Base-by-base conservation (phyloP, 768 basidiomycete genomes). In the Calocybe gangraenosa region DNA sequence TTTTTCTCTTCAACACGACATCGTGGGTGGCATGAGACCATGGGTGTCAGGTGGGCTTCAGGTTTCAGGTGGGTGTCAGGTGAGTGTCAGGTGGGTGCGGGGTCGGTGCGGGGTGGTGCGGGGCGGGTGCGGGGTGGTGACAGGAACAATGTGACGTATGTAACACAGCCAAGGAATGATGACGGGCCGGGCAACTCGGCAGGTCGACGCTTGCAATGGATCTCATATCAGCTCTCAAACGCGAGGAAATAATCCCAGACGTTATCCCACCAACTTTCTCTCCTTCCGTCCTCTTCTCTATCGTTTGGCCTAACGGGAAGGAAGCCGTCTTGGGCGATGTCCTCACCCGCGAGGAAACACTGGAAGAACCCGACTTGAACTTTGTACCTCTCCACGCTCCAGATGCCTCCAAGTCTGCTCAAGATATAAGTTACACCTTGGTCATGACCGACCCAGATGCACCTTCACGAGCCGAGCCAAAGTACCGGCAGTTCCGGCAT, bases 381-480 rank as follows among this genome's bases (percentile, higher is more conserved):
- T 65, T 82, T 22, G 64, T 67, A 2, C 73, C 77, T 2, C 64
- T 72, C 62, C 61, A 58, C 37, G 52, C 59, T 15, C 65, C 62
- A 13, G 62, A 59, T 1, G 59, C 57, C 18, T 30, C 44, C 7
- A 23, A 38, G 37, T 41, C 23, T 1, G 46, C 36, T 7, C 25
- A 36, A 17, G 66, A 69, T 25, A 49, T 63, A 7, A 66, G 66
- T 3, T 80, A 78, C 49, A 79, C 79, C 7, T 60, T 80, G 28
- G 74, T 77, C 25, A 72, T 79, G 74, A 71, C 72, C 2, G 79
- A 81, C 53, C 79, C 79, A 1, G 79, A 81, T 47, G 79, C 79
- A 2, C 79, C 79, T 0, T 77, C 75, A 1, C 61, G 71, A 38
- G 58, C 49, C 6, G 67, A 77, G 31, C 77, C 75, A 14, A 35